A percentile compares a stretch with the other conserved stretches of the same genome.
These are phyloP conservation scores for Termitomyces sp. DNA, from an alignment of 768 basidiomycete species.

Conservation along the genomic window DNA sequence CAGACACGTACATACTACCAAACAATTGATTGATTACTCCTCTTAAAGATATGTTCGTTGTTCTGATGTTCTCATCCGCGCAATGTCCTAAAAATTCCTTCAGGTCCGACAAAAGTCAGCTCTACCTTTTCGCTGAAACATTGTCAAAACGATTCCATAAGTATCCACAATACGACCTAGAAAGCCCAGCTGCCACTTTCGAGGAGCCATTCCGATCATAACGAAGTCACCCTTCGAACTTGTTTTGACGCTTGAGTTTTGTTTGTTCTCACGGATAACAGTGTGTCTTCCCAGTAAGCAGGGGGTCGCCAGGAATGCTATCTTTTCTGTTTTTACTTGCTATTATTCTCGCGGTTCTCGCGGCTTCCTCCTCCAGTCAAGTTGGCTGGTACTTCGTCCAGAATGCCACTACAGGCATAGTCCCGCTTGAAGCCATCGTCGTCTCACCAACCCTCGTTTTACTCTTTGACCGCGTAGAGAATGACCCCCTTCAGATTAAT, in stretches of 20 bases:
- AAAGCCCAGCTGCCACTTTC: neutral
- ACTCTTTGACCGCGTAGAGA: conserved; percentile 16
- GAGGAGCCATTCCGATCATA: neutral
- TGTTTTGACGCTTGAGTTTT: too few relatives aligned
- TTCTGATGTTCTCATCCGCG: neutral
- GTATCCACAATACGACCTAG: neutral
- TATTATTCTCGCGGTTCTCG: neutral
- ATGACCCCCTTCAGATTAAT: conserved; percentile 35
- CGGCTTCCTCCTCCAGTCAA: conserved; percentile 3
- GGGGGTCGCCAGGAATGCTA: neutral
- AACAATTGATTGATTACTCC: neutral
- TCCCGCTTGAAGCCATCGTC: conserved; percentile 20
- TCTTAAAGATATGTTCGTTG: too few relatives aligned
- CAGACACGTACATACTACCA: neutral
- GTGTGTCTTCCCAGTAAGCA: too few relatives aligned
- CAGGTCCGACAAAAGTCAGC: neutral
- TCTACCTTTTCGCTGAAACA: neutral
- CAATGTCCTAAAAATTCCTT: neutral
- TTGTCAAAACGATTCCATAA: neutral
- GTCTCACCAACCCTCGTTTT: conserved; percentile 19
- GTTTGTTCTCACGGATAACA: neutral
- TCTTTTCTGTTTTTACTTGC: neutral
- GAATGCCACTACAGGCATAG: conserved; percentile 19
- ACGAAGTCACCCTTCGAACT: neutral
- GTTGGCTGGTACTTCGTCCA: conserved; percentile 19